phyloP scores from a whole-genome alignment of 2,329 filamentous ascomycete genomes.

The Capronia americana region DNA sequence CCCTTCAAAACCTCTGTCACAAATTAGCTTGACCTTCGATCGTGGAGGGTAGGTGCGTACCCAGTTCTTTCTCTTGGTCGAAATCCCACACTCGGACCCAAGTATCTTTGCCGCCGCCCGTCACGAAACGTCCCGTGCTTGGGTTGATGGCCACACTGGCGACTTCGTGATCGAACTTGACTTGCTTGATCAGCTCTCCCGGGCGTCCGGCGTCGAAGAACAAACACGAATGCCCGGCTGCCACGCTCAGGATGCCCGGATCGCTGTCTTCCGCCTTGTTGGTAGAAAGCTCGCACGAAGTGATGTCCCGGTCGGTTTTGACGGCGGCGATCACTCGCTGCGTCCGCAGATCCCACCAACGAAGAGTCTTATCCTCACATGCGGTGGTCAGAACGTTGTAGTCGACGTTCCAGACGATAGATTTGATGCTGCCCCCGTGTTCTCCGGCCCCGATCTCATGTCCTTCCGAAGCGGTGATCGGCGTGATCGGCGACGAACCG shows the following conservation, averaged over 20 bases:
- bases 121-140: conserved; percentile 80
- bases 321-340: conserved; percentile 77
- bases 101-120: conserved; percentile 88
- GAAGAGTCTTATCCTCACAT: conserved; percentile 84
- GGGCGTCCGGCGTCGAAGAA: conserved; percentile 83
- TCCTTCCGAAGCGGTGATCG: conserved; percentile 47
- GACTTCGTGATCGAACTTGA: conserved; percentile 81
- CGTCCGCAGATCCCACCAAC: conserved; percentile 90
- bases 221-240: conserved; percentile 91
- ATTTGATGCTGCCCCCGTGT: conserved; percentile 90
- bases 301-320: conserved; percentile 81
- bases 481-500: conserved; percentile 46
- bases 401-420: conserved; percentile 91
- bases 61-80: conserved; percentile 79
- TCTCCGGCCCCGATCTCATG: conserved; percentile 81
- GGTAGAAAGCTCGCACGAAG: conserved; percentile 86
- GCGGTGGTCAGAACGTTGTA: conserved; percentile 90
- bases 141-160: conserved; percentile 89
- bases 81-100: conserved; percentile 96
- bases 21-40: conserved; percentile 37
- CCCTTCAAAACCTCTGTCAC: conserved; percentile 85
- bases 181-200: conserved; percentile 74
- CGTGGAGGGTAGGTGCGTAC: conserved; percentile 52
- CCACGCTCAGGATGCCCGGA: conserved; percentile 80
- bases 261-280: conserved; percentile 68